Conservation (phyloP, 208 protist genomes). For the Trypanosoma cruzi region DNA sequence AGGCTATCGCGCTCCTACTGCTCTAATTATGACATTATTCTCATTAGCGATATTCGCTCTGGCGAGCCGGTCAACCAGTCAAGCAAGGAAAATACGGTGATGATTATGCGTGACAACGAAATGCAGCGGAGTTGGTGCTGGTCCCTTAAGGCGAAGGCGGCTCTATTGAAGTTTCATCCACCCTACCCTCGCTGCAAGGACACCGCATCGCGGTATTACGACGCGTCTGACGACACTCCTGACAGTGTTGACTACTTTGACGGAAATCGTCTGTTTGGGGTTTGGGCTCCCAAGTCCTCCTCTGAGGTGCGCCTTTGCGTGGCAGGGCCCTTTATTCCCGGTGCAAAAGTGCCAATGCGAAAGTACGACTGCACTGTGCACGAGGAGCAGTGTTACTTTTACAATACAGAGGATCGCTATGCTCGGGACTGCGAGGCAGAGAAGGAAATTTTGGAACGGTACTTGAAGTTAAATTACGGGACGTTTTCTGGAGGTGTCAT, state of each 20-base stretch:
- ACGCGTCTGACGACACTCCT: conserved; percentile 54
- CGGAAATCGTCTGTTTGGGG: conserved; percentile 79
- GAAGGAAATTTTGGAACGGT: conserved; percentile 67
- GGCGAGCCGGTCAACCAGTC: conserved; percentile 46
- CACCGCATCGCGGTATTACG: conserved; percentile 29
- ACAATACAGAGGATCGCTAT: conserved; percentile 90
- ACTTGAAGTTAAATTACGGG: conserved; percentile 41
- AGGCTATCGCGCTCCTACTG: conserved; percentile 57
- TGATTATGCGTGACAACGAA: conserved; percentile 84
- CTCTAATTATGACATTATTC: conserved; percentile 64
- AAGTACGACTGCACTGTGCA: conserved; percentile 87
- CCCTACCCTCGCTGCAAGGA: conserved; percentile 82
- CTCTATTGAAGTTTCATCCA: conserved; percentile 96
- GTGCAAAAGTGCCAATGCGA: conserved; percentile 20
- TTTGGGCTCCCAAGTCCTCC: conserved; percentile 94
- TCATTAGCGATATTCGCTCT: conserved; percentile 94
- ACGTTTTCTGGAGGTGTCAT: conserved; percentile 21
- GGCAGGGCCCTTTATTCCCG: conserved; percentile 49
- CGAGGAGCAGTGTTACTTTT: conserved; percentile 95
- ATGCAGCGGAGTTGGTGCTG: conserved; percentile 89
- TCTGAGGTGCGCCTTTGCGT: conserved; percentile 94
- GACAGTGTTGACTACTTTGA: conserved; percentile 82
- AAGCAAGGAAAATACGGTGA: conserved; percentile 83
- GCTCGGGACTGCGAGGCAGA: conserved; percentile 88
- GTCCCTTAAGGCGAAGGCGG: conserved; percentile 68